A percentile compares a stretch with the other conserved stretches of the same genome.
phyloP scores from a whole-genome alignment of 495 filamentous ascomycete species.

The Hyaloscypha hepaticicola region DNA sequence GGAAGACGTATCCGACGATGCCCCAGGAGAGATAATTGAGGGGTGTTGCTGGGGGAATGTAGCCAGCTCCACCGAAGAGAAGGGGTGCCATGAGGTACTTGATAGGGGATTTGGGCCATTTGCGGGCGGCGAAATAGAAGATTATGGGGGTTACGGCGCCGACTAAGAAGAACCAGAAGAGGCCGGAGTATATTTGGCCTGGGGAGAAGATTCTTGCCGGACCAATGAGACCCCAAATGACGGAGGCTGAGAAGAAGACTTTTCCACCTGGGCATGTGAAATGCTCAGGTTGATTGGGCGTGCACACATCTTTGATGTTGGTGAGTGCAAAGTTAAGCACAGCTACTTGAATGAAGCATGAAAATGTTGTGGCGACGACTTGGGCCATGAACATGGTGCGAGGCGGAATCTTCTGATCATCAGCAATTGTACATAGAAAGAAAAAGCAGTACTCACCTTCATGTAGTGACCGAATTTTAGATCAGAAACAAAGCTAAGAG shows the following conservation, averaged over 20 bases:
- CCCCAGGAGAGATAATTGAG: slow-evolving; percentile 67
- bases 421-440: slow-evolving; percentile 9
- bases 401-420: slow-evolving; percentile 47
- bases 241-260: slow-evolving; percentile 66
- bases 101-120: slow-evolving; percentile 56
- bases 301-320: slow-evolving; percentile 61
- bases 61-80: slow-evolving; percentile 64
- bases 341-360: slow-evolving; percentile 64
- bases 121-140: slow-evolving; percentile 54
- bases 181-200: slow-evolving; percentile 62
- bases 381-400: slow-evolving; percentile 68
- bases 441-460: slow-evolving; percentile 44
- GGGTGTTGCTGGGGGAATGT: slow-evolving; percentile 65
- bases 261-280: slow-evolving; percentile 68
- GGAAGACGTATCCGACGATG: slow-evolving; percentile 58
- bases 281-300: slow-evolving; percentile 55
- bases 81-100: slow-evolving; percentile 60
- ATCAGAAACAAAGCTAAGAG: slow-evolving; percentile 53
- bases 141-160: slow-evolving; percentile 57
- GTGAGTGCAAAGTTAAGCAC: slow-evolving; percentile 65
- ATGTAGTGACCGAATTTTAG: slow-evolving; percentile 68
- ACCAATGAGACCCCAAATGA: slow-evolving; percentile 70
- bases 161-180: slow-evolving; percentile 63
- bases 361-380: slow-evolving; percentile 63
- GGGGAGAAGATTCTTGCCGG: slow-evolving; percentile 67